phyloP scores from a whole-genome alignment of 2,329 filamentous ascomycete genomes.

The Fusarium tupiense region DNA sequence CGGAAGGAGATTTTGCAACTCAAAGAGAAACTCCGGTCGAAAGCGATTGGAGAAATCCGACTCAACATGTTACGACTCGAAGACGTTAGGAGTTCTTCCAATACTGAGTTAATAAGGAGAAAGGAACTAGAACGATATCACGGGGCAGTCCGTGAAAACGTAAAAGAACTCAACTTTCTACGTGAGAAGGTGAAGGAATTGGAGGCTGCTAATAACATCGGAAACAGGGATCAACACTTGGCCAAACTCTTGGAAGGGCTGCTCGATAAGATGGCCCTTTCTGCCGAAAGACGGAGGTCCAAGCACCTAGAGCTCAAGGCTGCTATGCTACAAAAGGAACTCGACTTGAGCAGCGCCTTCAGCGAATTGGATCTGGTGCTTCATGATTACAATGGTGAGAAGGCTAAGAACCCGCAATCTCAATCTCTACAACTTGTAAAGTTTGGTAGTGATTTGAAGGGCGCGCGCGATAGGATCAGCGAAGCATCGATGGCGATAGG shows the following conservation, averaged over 20 bases:
- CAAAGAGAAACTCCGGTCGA: no score
- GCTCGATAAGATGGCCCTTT: not conserved
- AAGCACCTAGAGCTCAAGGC: not conserved
- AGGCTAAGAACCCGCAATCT: rapidly evolving
- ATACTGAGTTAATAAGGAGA: no score
- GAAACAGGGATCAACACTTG: not conserved
- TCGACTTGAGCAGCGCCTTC: no score
- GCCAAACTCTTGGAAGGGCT: not conserved
- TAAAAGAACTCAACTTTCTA: not conserved
- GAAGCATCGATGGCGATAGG: no score
- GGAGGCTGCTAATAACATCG: rapidly evolving
- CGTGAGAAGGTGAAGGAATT: not conserved
- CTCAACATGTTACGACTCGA: rapidly evolving
- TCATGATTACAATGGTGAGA: rapidly evolving
- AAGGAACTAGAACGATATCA: not conserved
- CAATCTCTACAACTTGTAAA: not conserved
- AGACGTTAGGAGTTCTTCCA: rapidly evolving
- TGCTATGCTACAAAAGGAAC: not conserved
- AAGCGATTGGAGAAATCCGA: no score
- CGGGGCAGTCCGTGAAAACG: not conserved
- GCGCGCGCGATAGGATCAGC: no score
- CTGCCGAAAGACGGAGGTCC: not conserved
- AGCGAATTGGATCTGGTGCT: no score
- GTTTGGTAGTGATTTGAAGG: not conserved
- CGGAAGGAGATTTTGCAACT: not conserved